Evolutionary conservation across 2,329 filamentous ascomycete species (phyloP).

Genomic region (Chaetomium olivaceum): DNA sequence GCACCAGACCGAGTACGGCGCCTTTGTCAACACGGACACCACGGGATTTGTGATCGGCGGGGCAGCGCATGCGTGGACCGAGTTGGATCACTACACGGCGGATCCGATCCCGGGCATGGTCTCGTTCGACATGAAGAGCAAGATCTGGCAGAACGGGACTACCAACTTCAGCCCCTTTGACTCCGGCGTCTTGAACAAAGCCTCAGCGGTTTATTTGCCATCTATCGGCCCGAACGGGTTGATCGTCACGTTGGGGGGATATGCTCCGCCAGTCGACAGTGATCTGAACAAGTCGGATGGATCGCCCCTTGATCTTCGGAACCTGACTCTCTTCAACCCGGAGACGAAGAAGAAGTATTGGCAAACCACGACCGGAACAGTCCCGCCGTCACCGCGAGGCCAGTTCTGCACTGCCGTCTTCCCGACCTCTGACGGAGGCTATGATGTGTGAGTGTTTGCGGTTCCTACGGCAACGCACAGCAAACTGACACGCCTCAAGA

Average conservation of each 20-base stretch:
- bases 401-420: constrained; percentile 19
- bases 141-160: constrained; percentile 22
- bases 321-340: constrained; percentile 28
- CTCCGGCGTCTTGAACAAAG: constrained; percentile 7
- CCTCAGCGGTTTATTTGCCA: constrained; percentile 14
- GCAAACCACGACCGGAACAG: constrained; percentile 21
- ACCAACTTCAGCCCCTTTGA: constrained; percentile 20
- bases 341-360: constrained; percentile 20
- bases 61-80: constrained; percentile 19
- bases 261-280: not conserved
- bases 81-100: not conserved
- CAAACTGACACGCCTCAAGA: not conserved
- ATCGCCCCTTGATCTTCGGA: constrained; percentile 18
- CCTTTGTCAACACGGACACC: constrained; percentile 16
- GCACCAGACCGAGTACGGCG: constrained; percentile 15
- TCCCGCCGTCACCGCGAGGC: constrained; percentile 16
- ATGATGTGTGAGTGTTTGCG: constrained; percentile 25
- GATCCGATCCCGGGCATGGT: constrained; percentile 26
- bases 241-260: constrained; percentile 23
- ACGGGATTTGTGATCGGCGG: constrained; percentile 27
- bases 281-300: not conserved
- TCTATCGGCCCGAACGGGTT: constrained; percentile 23
- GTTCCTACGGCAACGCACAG: not conserved
- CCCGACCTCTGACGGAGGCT: constrained; percentile 17
- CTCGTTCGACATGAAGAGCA: constrained; percentile 24